Evolutionary conservation across 371 early-diverging fungal species (phyloP).

Genomic region (Mucor piriformis): DNA sequence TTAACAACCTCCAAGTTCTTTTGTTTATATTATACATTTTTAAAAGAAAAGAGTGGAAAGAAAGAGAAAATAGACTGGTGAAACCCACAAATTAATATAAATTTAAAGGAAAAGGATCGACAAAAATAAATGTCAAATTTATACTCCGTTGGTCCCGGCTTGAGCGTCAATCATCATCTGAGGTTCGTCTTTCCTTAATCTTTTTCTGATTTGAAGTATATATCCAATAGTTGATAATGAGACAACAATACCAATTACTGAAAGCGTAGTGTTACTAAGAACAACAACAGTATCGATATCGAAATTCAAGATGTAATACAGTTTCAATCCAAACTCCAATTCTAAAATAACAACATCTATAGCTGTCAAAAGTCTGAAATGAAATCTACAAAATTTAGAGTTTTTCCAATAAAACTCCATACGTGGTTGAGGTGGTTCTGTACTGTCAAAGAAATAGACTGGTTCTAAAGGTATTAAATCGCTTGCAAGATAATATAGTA

Average conservation of each 20-base stretch:
- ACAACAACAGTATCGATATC: constrained; percentile 44
- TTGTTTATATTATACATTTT: constrained; percentile 19
- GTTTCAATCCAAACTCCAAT: constrained; percentile 44
- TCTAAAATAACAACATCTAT: constrained; percentile 40
- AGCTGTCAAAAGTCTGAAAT: constrained; percentile 39
- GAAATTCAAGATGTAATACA: constrained; percentile 44
- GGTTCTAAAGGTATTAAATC: constrained; percentile 40
- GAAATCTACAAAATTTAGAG: constrained; percentile 32
- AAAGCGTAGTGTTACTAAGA: constrained; percentile 36
- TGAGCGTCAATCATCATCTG: constrained; percentile 22
- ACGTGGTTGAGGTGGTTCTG: constrained; percentile 24
- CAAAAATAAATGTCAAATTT: not conserved
- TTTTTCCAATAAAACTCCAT: constrained; percentile 41
- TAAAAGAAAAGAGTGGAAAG: not conserved
- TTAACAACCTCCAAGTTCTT: constrained; percentile 3
- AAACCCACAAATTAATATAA: not conserved
- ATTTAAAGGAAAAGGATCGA: not conserved
- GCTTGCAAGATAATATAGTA: constrained; percentile 41
- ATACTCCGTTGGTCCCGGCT: constrained; percentile 7
- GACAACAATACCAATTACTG: constrained; percentile 33
- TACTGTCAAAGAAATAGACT: constrained; percentile 15
- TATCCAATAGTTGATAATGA: constrained; percentile 33
- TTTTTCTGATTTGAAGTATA: constrained; percentile 27
- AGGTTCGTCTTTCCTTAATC: constrained; percentile 30
- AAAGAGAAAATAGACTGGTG: not conserved